Evolutionary conservation across 2,329 filamentous ascomycete species (phyloP), one percentile per base, ranked within the genome.

Genomic region (Talaromyces sp.): DNA sequence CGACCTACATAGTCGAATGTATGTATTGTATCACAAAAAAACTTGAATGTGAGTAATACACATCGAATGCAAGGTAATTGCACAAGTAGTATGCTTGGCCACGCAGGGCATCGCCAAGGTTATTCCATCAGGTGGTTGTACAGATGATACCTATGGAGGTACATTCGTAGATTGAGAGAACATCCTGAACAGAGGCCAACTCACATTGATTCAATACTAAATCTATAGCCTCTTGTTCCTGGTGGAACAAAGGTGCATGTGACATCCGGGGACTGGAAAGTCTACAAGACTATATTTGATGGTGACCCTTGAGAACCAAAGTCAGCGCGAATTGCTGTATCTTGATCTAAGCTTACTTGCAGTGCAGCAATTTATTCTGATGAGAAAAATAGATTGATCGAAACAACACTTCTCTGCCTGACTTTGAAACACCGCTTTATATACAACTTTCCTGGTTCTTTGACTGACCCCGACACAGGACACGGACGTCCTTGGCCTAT

Each of bases 401-500:
- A 41, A 50, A 39, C 33, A 35, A 62, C 35, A 54, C 50, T 31
- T 58, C 61, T 56, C 43, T 63, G 39, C 24, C 33, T 57, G 49
- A 54, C 63, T 70, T 54, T 47, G 43, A 50, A 54, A 54, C 60
- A 62, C 22, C 47, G 72, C 66, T 70, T 69, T 77, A 76, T 74
- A 69, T 69, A 75, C 72, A 73, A 69, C 68, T 69, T 67, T 72
- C 70, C 69, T 69, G 66, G 68, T 59, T 65, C 65, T 64, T 65
- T 52, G 62, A 63, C 61, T 59, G 63, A 66, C 64, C 64, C 66
- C 62, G 69, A 70, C 67, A 70, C 68, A 69, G 69, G 69, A 69
- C 69, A 69, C 71, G 68, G 70, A 71, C 72, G 68, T 39, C 43
- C 37, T 52, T 45, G 37, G 24, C 31, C 60, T 50, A 37, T 24